phyloP scores from a whole-genome alignment of 1,284 basidiomycete species.

The Leccinum fallax region DNA sequence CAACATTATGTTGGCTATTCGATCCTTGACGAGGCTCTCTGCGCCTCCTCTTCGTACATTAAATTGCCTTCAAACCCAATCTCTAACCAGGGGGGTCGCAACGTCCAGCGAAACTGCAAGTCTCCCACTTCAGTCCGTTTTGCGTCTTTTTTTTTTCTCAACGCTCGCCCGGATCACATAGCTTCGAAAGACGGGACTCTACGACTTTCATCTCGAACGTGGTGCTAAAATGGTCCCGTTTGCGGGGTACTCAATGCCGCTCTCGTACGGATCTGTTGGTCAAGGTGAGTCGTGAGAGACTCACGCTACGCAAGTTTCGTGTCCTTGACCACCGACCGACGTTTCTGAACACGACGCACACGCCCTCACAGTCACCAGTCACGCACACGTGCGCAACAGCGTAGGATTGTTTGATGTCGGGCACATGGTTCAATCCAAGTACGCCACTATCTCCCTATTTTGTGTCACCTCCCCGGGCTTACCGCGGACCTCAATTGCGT shows the following conservation, averaged over 20 bases:
- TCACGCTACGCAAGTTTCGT: constrained; percentile 10
- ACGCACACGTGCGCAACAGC: constrained; percentile 84
- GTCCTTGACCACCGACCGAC: constrained; percentile 10
- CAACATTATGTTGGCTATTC: constrained; percentile 15
- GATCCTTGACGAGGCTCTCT: constrained; percentile 1
- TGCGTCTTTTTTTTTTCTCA: constrained; percentile 6
- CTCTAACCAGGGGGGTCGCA: too few relatives aligned
- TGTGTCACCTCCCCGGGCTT: background rate
- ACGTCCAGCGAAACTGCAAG: background rate
- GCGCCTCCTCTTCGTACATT: constrained; percentile 1
- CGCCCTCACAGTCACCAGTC: constrained; percentile 72
- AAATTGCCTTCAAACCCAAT: background rate
- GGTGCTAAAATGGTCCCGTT: constrained; percentile 97
- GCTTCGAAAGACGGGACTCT: constrained; percentile 68
- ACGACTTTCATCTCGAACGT: constrained; percentile 87
- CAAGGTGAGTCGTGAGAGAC: constrained; percentile 58
- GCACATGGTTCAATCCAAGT: constrained; percentile 95
- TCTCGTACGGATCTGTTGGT: constrained; percentile 82
- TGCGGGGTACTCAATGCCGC: constrained; percentile 94
- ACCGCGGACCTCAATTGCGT: background rate
- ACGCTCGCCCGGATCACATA: background rate
- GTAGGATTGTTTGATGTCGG: constrained; percentile 97
- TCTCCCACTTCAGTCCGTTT: background rate
- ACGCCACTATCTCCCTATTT: constrained; percentile 14
- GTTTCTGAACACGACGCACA: background rate